Evolutionary conservation across 2,329 filamentous ascomycete species (phyloP), one percentile per base, ranked within the genome.

Genomic region (Achaetomium macrosporum): DNA sequence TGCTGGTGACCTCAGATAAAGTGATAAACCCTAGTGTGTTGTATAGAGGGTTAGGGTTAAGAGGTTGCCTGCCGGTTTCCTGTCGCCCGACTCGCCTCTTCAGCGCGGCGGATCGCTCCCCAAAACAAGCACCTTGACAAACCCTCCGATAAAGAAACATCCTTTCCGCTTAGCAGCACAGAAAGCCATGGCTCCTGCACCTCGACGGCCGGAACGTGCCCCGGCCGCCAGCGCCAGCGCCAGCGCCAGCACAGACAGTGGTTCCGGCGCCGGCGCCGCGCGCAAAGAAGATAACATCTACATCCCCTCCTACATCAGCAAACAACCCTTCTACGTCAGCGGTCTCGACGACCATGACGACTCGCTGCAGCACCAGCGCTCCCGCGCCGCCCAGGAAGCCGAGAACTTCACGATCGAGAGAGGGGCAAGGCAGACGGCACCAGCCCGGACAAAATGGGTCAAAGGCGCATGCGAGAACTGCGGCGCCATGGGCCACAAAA

Each of bases 391-490:
- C 20, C 43, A 47, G 2, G 55, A 51, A 3, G 80, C 85, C 51
- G 80, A 85, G 57, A 85, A 58, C 30, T 54, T 82, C 16, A 55
- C 59, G 16, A 41, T 56, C 96, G 91, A 92, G 95, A 96, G 95
- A 56, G 86, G 93, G 41, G 90, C 90, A 48, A 87, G 87, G 72
- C 92, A 89, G 67, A 73, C 81, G 11, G 90, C 88, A 0, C 89
- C 90, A 4, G 90, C 90, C 1, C 90, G 92, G 47, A 99, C 93
- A 60, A 99, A 96, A 67, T 99, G 88, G 68, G 88, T 95, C 60
- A 99, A 97, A 74, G 93, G 95, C 66, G 92, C 93, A 49, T 99
- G 93, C 73, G 92, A 97, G 71, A 99, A 99, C 72, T 99, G 93
- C 73, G 93, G 93, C 64, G 86, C 90, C 53, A 95, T 97, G 88